Percentiles rank a stretch among this genome's conserved stretches.
phyloP scores from a whole-genome alignment of 1,284 basidiomycete genomes.

The Abortiporus biennis region DNA sequence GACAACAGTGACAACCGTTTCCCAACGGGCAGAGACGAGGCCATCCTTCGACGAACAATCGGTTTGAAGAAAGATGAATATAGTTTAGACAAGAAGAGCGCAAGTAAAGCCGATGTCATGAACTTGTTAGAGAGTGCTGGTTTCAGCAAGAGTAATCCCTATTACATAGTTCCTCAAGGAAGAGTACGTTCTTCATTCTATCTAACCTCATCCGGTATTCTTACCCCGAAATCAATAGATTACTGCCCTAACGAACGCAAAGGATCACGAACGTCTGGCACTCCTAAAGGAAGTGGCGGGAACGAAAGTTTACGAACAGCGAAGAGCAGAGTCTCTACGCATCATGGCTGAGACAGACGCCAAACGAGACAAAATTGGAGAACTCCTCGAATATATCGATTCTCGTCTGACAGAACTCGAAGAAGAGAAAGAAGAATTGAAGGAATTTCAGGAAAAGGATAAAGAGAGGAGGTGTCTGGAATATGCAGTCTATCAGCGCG shows the following conservation, averaged over 20 bases:
- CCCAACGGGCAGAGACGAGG: conserved; percentile 80
- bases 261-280: conserved; percentile 90
- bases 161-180: conserved; percentile 99
- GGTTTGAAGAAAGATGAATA: conserved; percentile 99
- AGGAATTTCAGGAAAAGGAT: conserved; percentile 95
- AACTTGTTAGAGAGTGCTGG: conserved; percentile 93
- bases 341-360: conserved; percentile 97
- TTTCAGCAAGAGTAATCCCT: conserved; percentile 96
- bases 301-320: conserved; percentile 96
- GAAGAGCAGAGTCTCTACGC: conserved; percentile 85
- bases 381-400: conserved; percentile 89
- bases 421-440: conserved; percentile 96
- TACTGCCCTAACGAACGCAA: conserved; percentile 94
- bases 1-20: conserved; percentile 91
- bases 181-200: conserved; percentile 51
- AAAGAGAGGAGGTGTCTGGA: conserved; percentile 93
- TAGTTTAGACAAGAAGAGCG: conserved; percentile 92
- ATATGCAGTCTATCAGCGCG: conserved; percentile 89
- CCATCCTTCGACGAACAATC: conserved; percentile 88
- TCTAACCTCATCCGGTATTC: not conserved
- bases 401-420: conserved; percentile 87
- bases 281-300: conserved; percentile 98
- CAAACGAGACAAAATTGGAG: conserved; percentile 88
- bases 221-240: conserved; percentile 47
- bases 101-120: conserved; percentile 96